A percentile compares a stretch with the other conserved stretches of the same genome.
Evolutionary conservation across 164 flowering plant genomes (phyloP).

Genomic region (Vitis rupestris): DNA sequence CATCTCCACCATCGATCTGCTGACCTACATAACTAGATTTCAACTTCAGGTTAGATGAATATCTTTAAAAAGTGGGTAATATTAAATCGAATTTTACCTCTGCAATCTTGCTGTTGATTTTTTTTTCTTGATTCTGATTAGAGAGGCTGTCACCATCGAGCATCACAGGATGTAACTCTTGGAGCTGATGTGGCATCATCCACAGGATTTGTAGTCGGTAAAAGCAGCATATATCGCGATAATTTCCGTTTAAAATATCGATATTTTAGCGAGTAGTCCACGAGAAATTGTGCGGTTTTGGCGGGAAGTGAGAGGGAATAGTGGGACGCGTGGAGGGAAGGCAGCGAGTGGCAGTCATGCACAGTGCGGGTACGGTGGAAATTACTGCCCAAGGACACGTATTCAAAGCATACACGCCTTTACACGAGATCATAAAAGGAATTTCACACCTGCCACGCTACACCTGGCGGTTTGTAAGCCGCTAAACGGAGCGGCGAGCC

Average conservation of each 20-base stretch:
- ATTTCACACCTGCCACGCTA: not conserved
- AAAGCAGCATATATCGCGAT: not conserved
- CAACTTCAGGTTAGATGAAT: too few species aligned
- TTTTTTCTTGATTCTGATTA: too few species aligned
- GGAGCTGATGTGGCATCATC: too few species aligned
- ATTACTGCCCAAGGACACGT: not conserved
- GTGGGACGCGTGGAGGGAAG: conserved; percentile 2
- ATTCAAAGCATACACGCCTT: not conserved
- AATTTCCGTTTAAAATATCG: not conserved
- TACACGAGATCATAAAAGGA: not conserved
- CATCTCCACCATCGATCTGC: too few species aligned
- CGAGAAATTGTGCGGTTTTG: not conserved
- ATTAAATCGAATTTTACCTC: too few species aligned
- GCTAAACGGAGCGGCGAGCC: conserved; percentile 1
- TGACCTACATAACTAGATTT: too few species aligned
- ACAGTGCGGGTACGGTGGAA: not conserved
- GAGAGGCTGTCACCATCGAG: too few species aligned
- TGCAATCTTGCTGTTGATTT: too few species aligned
- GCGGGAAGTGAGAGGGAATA: not conserved
- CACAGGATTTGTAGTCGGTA: not conserved
- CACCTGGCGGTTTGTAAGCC: conserved; percentile 7
- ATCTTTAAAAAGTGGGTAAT: too few species aligned
- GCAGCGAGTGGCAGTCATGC: not conserved
- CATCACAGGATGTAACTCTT: too few species aligned
- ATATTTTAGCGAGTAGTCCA: not conserved